Evolutionary conservation across 2,329 filamentous ascomycete genomes (phyloP).

Genomic region (Fusarium heterosporum): DNA sequence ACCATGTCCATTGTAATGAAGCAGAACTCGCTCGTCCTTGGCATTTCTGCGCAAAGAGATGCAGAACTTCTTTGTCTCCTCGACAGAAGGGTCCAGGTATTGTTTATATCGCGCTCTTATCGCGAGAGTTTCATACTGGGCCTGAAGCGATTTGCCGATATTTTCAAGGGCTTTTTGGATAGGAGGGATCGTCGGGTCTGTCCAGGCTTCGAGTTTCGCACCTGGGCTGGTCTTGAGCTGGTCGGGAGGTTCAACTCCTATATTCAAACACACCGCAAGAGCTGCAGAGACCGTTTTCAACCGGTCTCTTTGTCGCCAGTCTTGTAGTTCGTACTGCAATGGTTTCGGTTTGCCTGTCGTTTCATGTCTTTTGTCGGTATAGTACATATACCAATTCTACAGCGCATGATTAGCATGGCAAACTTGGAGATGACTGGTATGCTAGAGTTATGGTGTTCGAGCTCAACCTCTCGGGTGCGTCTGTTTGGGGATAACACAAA

Average conservation of each 20-base stretch:
- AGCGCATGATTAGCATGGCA: constrained; percentile 25
- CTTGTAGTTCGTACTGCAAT: constrained; percentile 75
- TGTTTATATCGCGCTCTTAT: constrained; percentile 98
- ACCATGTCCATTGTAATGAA: constrained; percentile 98
- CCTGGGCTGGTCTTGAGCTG: constrained; percentile 95
- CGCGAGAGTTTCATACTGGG: constrained; percentile 95
- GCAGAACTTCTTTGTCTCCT: constrained; percentile 97
- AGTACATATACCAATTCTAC: constrained; percentile 99
- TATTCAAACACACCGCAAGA: constrained; percentile 93
- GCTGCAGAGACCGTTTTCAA: constrained; percentile 97
- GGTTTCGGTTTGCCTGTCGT: constrained; percentile 88
- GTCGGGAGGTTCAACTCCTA: constrained; percentile 96
- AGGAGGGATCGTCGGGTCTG: constrained; percentile 85
- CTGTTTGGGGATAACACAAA: not conserved
- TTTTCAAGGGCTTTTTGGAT: constrained; percentile 89
- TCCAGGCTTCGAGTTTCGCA: constrained; percentile 96
- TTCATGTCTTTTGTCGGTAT: constrained; percentile 97
- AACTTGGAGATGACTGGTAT: not conserved
- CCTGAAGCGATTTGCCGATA: constrained; percentile 95
- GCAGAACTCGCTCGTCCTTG: constrained; percentile 94
- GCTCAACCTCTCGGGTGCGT: not conserved
- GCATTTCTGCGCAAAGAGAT: constrained; percentile 89
- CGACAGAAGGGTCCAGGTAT: constrained; percentile 93
- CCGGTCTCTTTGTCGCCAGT: constrained; percentile 97
- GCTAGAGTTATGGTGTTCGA: not conserved